Conservation (phyloP, 805 yeast species). For the Lachancea waltii region DNA sequence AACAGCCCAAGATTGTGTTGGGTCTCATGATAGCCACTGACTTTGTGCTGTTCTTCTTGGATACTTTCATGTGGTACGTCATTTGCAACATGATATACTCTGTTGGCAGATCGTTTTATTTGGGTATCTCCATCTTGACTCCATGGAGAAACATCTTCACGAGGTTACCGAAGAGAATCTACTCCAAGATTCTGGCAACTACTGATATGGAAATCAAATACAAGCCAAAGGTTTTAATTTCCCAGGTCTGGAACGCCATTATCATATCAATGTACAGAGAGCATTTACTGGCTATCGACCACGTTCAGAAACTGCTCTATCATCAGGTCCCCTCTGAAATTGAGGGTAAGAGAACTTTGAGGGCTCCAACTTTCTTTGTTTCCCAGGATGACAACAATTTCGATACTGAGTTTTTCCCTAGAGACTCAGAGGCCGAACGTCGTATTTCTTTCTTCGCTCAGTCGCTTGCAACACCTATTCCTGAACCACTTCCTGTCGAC, state of each 20-base stretch:
- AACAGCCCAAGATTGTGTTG: slow-evolving; percentile 82
- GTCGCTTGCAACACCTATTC: slow-evolving; percentile 96
- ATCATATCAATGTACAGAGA: slow-evolving; percentile 99
- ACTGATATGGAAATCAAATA: slow-evolving; percentile 99
- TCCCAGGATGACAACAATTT: slow-evolving; percentile 94
- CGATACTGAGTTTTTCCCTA: slow-evolving; percentile 95
- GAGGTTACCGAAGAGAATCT: slow-evolving; percentile 96
- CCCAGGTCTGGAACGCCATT: slow-evolving; percentile 99
- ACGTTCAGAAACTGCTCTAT: slow-evolving; percentile 92
- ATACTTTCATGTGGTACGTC: slow-evolving; percentile 98
- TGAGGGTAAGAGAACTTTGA: slow-evolving; percentile 95
- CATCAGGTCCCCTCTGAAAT: slow-evolving; percentile 98
- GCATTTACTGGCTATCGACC: slow-evolving; percentile 95
- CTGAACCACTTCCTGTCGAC: slow-evolving; percentile 98
- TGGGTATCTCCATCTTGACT: slow-evolving; percentile 97
- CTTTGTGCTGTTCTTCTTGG: slow-evolving; percentile 92
- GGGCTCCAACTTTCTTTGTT: slow-evolving; percentile 98
- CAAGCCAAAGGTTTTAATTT: slow-evolving; percentile 95
- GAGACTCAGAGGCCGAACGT: slow-evolving; percentile 97
- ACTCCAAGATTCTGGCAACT: slow-evolving; percentile 95
- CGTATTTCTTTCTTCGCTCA: slow-evolving; percentile 99
- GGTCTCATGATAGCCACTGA: slow-evolving; percentile 93
- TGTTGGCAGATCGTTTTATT: slow-evolving; percentile 94
- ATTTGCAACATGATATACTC: slow-evolving; percentile 91
- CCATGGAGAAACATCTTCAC: slow-evolving; percentile 99